These are phyloP conservation scores for Melampsora americana DNA, from an alignment of 1,284 basidiomycete genomes.

Conservation along the genomic window DNA sequence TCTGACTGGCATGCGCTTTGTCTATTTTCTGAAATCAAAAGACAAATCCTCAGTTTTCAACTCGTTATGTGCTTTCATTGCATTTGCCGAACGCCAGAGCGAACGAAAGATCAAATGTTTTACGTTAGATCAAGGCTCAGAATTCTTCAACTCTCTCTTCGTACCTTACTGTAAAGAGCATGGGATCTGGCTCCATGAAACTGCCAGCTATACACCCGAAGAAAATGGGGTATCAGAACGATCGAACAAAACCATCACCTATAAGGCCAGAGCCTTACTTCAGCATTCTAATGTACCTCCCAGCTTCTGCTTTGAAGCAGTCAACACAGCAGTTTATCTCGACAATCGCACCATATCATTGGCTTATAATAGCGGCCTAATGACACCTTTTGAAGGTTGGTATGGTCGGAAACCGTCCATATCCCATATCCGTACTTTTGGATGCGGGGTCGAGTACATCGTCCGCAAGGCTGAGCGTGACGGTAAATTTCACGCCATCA, in stretches of 20 bases:
- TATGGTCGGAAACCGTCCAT: neutral
- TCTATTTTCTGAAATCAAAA: too few species aligned
- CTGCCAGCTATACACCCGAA: too few species aligned
- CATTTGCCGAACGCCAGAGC: too few species aligned
- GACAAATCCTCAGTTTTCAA: too few species aligned
- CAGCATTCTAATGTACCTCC: neutral
- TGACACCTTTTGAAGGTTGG: too few species aligned
- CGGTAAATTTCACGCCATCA: neutral
- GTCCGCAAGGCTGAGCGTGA: neutral
- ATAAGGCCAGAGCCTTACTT: neutral
- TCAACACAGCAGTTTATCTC: neutral
- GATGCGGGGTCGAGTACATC: neutral
- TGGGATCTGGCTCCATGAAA: neutral
- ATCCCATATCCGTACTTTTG: neutral
- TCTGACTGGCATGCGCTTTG: too few species aligned
- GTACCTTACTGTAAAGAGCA: neutral
- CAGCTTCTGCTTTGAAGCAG: neutral
- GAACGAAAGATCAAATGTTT: neutral
- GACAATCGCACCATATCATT: neutral
- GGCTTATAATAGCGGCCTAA: neutral
- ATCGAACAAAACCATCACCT: neutral
- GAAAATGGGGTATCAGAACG: neutral
- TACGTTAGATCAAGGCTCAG: neutral
- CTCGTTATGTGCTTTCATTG: too few species aligned
- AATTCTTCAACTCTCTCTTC: slow-evolving; percentile 1